These are phyloP conservation scores for Dorcoceras hygrometricum DNA, from an alignment of 257 asterid species.

Conservation along the genomic window DNA sequence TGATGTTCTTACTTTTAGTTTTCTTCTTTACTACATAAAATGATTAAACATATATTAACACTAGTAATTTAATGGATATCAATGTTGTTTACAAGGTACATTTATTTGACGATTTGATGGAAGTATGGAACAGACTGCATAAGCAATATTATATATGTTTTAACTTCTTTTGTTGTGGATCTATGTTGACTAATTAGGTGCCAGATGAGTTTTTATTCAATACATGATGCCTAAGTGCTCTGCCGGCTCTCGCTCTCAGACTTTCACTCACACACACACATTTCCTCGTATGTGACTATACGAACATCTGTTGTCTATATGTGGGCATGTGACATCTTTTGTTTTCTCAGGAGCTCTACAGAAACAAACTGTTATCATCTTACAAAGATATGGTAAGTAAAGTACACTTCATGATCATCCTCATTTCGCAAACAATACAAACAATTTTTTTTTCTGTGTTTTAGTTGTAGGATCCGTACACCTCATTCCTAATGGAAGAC, in stretches of 20 bases:
- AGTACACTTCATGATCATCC: slow-evolving; percentile 4
- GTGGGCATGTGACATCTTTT: slow-evolving; percentile 17
- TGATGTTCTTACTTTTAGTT: too few species aligned
- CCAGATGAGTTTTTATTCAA: not conserved
- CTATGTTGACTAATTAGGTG: not conserved
- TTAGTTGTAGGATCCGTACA: not conserved
- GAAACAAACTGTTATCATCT: slow-evolving; percentile 47
- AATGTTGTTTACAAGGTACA: not conserved
- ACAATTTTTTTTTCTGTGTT: slow-evolving; percentile 4
- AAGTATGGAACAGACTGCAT: not conserved
- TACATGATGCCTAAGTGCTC: not conserved
- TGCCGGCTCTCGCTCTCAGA: not conserved
- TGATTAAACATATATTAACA: not conserved
- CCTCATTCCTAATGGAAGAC: slow-evolving; percentile 10
- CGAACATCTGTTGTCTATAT: not conserved
- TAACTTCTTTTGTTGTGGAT: not conserved
- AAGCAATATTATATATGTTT: too few species aligned
- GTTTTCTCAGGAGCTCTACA: slow-evolving; percentile 49
- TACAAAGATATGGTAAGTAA: slow-evolving; percentile 65
- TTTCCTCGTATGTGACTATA: not conserved
- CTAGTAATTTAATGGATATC: not conserved
- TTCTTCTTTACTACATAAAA: too few species aligned
- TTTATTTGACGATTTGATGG: too few species aligned
- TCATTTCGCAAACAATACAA: slow-evolving; percentile 2
- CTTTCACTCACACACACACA: too few species aligned